A percentile compares a stretch with the other conserved stretches of the same genome.
These are phyloP conservation scores for Gastrolobium bilobum DNA, from an alignment of 306 rosid genomes.

Conservation along the genomic window DNA sequence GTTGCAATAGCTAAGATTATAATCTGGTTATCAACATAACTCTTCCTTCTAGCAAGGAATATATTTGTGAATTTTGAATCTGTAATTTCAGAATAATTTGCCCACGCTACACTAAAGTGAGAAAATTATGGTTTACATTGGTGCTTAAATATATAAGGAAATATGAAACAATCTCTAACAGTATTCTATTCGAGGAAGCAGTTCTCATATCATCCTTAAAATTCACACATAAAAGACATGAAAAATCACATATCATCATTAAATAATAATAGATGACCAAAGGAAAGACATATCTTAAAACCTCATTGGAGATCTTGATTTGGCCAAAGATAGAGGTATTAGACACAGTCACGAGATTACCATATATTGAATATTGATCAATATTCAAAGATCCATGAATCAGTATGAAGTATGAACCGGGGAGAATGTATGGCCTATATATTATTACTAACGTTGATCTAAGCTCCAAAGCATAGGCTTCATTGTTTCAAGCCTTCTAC, in stretches of 20 bases:
- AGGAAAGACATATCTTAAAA: too few species aligned
- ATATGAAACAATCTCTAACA: neutral
- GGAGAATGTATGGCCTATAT: too few species aligned
- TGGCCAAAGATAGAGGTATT: too few species aligned
- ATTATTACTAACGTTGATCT: too few species aligned
- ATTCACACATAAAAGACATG: neutral
- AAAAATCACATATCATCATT: neutral
- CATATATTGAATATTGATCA: too few species aligned
- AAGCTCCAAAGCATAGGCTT: too few species aligned
- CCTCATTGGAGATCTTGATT: too few species aligned
- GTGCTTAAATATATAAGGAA: too few species aligned
- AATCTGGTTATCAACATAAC: neutral
- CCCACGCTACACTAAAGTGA: neutral
- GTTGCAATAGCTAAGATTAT: neutral
- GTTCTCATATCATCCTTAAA: neutral
- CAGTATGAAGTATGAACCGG: too few species aligned
- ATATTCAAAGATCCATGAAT: too few species aligned
- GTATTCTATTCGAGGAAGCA: neutral
- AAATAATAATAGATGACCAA: neutral
- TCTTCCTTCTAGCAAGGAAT: neutral
- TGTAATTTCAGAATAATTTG: neutral
- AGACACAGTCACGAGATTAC: too few species aligned
- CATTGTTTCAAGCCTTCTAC: too few species aligned
- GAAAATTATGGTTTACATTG: neutral
- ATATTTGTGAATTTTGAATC: neutral